A percentile compares a stretch with the other conserved stretches of the same genome.
Conservation (phyloP, 2,329 filamentous ascomycete species). For the Nemania bipapillata region DNA sequence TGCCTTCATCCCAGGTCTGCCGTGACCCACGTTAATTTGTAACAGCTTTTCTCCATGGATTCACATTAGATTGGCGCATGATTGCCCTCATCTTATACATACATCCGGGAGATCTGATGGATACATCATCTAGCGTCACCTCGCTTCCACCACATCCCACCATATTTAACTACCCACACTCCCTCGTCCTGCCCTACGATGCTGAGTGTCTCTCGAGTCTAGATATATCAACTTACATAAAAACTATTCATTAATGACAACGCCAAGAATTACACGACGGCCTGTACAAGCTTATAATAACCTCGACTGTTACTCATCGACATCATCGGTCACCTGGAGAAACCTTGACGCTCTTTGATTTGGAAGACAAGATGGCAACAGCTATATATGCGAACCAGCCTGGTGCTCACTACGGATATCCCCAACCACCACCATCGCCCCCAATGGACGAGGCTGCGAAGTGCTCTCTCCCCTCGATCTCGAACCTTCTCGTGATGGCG, state of each 20-base stretch:
- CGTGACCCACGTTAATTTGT: slow-evolving; percentile 66
- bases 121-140: slow-evolving; percentile 57
- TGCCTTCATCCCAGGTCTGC: slow-evolving; percentile 57
- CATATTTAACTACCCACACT: slow-evolving; percentile 60
- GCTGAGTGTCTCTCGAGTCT: slow-evolving; percentile 38
- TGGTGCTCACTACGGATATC: slow-evolving; percentile 64
- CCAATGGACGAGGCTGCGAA: slow-evolving; percentile 78
- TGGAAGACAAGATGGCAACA: slow-evolving; percentile 56
- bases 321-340: slow-evolving; percentile 33
- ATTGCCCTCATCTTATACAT: slow-evolving; percentile 59
- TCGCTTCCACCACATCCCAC: slow-evolving; percentile 54
- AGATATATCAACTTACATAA: slow-evolving; percentile 33
- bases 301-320: slow-evolving; percentile 34
- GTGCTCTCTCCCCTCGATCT: slow-evolving; percentile 92
- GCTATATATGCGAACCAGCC: slow-evolving; percentile 61
- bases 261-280: slow-evolving; percentile 12
- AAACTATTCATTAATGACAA: slow-evolving; percentile 29
- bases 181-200: slow-evolving; percentile 47
- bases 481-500: slow-evolving; percentile 84
- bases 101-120: slow-evolving; percentile 61
- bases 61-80: slow-evolving; percentile 62
- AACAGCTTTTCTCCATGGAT: slow-evolving; percentile 64
- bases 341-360: slow-evolving; percentile 45
- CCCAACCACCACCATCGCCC: slow-evolving; percentile 76
- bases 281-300: slow-evolving; percentile 30